A percentile compares a stretch with the other conserved stretches of the same genome.
These are phyloP conservation scores for Tulasnella calospora DNA, from an alignment of 768 basidiomycete genomes.

Conservation along the genomic window DNA sequence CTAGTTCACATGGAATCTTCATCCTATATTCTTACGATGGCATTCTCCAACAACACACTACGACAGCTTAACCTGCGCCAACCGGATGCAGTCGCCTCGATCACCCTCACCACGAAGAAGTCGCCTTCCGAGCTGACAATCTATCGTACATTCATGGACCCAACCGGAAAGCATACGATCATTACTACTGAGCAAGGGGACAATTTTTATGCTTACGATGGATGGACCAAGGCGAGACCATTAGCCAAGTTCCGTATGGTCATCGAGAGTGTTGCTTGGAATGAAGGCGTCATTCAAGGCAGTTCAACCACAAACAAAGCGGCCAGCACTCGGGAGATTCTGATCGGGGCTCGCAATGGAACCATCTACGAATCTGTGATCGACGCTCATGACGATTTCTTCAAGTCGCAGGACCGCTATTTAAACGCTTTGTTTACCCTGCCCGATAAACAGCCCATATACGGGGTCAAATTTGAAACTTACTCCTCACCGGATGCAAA, in stretches of 20 bases:
- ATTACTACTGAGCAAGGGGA: constrained; percentile 84
- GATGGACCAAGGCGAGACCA: constrained; percentile 75
- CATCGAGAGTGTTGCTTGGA: constrained; percentile 92
- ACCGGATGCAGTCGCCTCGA: constrained; percentile 77
- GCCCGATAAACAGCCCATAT: constrained; percentile 75
- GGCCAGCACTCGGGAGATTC: constrained; percentile 74
- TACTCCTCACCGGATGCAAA: constrained; percentile 60
- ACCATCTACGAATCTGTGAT: constrained; percentile 82
- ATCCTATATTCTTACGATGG: constrained; percentile 85
- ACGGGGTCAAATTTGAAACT: constrained; percentile 77
- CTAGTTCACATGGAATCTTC: constrained; percentile 76
- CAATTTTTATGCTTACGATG: constrained; percentile 83
- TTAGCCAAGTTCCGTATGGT: constrained; percentile 78
- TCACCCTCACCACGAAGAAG: constrained; percentile 54
- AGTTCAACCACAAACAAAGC: constrained; percentile 50
- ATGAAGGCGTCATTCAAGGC: constrained; percentile 40
- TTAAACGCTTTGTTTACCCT: constrained; percentile 68
- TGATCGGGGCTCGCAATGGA: constrained; percentile 82
- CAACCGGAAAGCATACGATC: constrained; percentile 84
- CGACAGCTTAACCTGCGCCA: constrained; percentile 86
- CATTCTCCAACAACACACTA: constrained; percentile 64
- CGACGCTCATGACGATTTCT: constrained; percentile 87
- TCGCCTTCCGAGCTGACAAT: constrained; percentile 64
- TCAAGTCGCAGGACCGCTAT: constrained; percentile 82
- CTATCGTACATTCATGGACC: constrained; percentile 83